Conservation (phyloP, 2,329 filamentous ascomycete genomes). For the Leptographium galeiforme region DNA sequence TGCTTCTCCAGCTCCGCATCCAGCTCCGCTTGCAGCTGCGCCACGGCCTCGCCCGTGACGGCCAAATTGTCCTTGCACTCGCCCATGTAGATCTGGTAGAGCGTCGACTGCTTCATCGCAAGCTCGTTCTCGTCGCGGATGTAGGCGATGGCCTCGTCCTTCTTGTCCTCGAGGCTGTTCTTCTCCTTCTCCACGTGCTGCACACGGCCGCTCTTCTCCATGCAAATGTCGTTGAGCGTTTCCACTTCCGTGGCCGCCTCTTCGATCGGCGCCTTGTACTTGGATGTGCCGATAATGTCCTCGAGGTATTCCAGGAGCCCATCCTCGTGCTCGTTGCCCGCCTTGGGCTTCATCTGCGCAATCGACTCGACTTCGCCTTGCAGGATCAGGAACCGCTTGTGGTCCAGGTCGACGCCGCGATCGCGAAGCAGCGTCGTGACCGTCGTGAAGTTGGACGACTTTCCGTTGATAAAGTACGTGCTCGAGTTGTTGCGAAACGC, state of each 20-base stretch:
- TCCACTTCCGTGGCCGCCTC: conserved; percentile 86
- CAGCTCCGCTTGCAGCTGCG: conserved; percentile 78
- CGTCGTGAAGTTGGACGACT: conserved; percentile 79
- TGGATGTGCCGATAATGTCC: conserved; percentile 96
- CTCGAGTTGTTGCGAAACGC: conserved; percentile 97
- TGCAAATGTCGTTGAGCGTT: conserved; percentile 81
- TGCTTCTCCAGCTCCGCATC: conserved; percentile 85
- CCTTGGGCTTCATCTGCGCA: conserved; percentile 98
- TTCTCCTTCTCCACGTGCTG: conserved; percentile 98
- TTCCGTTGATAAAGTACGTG: conserved; percentile 93
- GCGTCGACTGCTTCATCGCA: conserved; percentile 71
- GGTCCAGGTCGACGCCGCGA: conserved; percentile 85
- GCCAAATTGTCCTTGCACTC: conserved; percentile 81
- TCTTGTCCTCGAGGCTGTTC: conserved; percentile 85
- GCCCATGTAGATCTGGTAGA: conserved; percentile 84
- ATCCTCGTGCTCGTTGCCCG: conserved; percentile 87
- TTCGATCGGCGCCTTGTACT: conserved; percentile 95
- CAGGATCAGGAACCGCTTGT: conserved; percentile 94
- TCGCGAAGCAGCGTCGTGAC: conserved; percentile 81
- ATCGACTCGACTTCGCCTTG: conserved; percentile 98
- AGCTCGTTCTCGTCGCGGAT: conserved; percentile 91
- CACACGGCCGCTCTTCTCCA: conserved; percentile 89
- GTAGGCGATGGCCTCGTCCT: conserved; percentile 81
- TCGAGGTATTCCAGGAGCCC: conserved; percentile 93
- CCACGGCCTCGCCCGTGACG: conserved; percentile 79